These are phyloP conservation scores for Thelonectria blattea DNA, from an alignment of 2,329 filamentous ascomycete genomes.

Conservation along the genomic window DNA sequence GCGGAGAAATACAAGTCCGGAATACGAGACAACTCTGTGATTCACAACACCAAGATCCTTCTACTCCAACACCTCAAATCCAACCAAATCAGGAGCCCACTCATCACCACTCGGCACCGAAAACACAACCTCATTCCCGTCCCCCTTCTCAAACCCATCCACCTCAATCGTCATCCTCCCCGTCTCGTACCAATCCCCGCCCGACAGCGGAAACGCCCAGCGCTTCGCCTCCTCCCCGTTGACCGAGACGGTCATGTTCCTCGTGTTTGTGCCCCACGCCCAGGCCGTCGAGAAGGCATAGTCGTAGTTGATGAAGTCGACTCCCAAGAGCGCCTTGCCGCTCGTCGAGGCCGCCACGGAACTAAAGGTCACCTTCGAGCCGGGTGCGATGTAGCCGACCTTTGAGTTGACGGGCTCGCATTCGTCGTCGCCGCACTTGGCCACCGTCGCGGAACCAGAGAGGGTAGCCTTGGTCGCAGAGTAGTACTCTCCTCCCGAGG, in stretches of 20 bases:
- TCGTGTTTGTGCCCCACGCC: slow-evolving; percentile 52
- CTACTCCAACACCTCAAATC: slow-evolving; percentile 42
- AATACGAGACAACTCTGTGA: no score
- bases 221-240: slow-evolving; percentile 50
- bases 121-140: slow-evolving; percentile 47
- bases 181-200: slow-evolving; percentile 57
- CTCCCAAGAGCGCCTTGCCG: slow-evolving; percentile 49
- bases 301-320: slow-evolving; percentile 61
- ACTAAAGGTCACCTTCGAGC: slow-evolving; percentile 46
- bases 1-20: no score
- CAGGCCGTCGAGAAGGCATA: slow-evolving; percentile 50
- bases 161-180: slow-evolving; percentile 52
- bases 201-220: slow-evolving; percentile 57
- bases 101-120: slow-evolving; percentile 32
- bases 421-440: slow-evolving; percentile 44
- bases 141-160: slow-evolving; percentile 51
- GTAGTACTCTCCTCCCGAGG: slow-evolving; percentile 46
- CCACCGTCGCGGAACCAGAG: slow-evolving; percentile 42
- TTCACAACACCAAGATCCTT: not conserved
- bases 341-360: slow-evolving; percentile 38
- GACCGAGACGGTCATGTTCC: slow-evolving; percentile 57
- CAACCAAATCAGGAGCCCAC: slow-evolving; percentile 52
- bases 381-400: slow-evolving; percentile 45
- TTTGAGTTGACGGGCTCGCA: slow-evolving; percentile 53
- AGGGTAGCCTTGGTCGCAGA: slow-evolving; percentile 45